Conservation (phyloP, 176 grass and related monocot genomes). For the Chrysopogon serrulatus region DNA sequence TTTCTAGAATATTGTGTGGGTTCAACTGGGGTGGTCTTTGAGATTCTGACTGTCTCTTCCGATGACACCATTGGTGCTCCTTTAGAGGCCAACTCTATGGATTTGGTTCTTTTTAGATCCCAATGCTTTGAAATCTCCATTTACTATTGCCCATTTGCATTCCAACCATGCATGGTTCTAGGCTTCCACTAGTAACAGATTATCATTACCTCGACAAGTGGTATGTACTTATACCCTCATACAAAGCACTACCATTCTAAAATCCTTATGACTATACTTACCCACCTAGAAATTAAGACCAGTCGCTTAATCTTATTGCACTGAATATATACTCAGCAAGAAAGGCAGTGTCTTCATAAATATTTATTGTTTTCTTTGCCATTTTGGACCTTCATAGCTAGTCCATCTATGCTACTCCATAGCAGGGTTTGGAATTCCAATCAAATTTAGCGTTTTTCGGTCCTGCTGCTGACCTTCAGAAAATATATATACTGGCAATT, state of each 20-base stretch:
- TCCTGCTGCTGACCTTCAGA: neutral
- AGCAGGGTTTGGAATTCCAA: neutral
- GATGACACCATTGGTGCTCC: slow-evolving; percentile 17
- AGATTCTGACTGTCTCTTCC: slow-evolving; percentile 26
- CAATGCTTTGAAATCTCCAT: slow-evolving; percentile 48
- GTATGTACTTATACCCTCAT: neutral
- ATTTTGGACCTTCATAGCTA: slow-evolving; percentile 2
- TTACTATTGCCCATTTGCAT: slow-evolving; percentile 14
- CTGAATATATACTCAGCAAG: neutral
- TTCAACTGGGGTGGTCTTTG: slow-evolving; percentile 26
- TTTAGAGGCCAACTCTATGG: slow-evolving; percentile 5
- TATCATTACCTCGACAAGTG: neutral
- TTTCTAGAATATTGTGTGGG: slow-evolving; percentile 13
- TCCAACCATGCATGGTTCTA: neutral
- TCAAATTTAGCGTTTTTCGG: neutral
- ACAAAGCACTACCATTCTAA: neutral
- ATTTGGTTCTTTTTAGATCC: slow-evolving; percentile 55
- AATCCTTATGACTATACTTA: neutral
- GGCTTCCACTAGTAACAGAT: neutral
- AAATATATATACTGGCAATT: neutral
- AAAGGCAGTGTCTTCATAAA: neutral
- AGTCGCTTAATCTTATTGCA: neutral
- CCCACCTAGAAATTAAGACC: neutral
- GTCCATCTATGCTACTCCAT: neutral
- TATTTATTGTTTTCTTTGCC: neutral